Evolutionary conservation across 805 yeast genomes (phyloP), one percentile per base, ranked within the genome.

Genomic region (Brettanomyces naardenensis): DNA sequence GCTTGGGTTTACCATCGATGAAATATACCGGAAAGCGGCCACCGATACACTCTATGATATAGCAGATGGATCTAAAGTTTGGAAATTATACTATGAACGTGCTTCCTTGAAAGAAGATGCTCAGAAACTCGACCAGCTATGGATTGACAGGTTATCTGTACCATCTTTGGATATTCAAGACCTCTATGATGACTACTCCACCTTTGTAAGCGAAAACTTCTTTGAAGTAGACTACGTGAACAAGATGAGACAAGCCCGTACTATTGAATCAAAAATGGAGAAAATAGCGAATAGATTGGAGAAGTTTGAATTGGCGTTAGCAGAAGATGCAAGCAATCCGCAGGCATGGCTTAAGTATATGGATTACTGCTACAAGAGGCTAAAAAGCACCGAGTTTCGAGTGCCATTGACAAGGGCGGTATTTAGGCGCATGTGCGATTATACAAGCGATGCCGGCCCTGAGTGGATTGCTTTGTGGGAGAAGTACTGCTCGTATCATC

Each of bases 41-140:
- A 21, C n/a, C 5, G 28, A 22, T 15, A 33, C 31, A 7, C 19
- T 35, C 15, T 35, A 19, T 19, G 38, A 35, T 17, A 10, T 35
- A 6, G 20, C 21, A 5, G 33, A 35, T n/a, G 38, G 38, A 4
- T 26, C 14, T 14, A 14, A 28, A 10, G 33, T 28, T 4, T 35
- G 38, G 38, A n/a, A 19, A 13, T 6, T 17, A 13, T 35, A 29
- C 28, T 35, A 35, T 14, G 10, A 28, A 10, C 14, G 19, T 18
- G 15, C 3, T 10, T 11, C 21, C 7, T 6, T 14, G n/a, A 13
- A 19, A 15, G 13, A 20, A n/a, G 4, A 10, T 13, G 21, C 6
- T 6, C 11, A 11, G 17, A 11, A 28, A 13, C 20, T 21, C 9
- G 15, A 28, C 15, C 9, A 10, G 20, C 6, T 29, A 19, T 35